Base-by-base conservation (phyloP, 2,329 filamentous ascomycete species). In the Colletotrichum lindemuthianum region DNA sequence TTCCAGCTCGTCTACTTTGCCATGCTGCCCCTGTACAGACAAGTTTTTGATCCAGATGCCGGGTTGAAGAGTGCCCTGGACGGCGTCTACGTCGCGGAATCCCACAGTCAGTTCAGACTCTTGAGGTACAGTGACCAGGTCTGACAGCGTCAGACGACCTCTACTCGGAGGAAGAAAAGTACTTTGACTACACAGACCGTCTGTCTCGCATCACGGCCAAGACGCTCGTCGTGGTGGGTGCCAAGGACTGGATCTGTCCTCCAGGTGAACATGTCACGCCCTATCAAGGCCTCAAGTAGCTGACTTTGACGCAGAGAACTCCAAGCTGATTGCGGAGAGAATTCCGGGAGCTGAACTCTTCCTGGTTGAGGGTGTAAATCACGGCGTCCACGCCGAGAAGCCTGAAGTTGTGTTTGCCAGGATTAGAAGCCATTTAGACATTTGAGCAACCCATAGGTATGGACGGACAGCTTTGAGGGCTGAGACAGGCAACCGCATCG, bases 161-260 rank as follows among this genome's bases (percentile, higher is more conserved):
- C 1, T 79, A 77, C 59, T 73, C 72, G 0, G 69, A 75, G 49
- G 49, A 67, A 10, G 73, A 78, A 58, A 79, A 78, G 65, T 77
- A 76, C 47, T 78, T 79, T 61, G 76, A 79, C 56, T 79, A 79
- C 60, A 70, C 72, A 2, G 65, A 71, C 8, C 59, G 69, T 11
- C 67, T 79, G 8, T 41, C 66, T 8, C 52, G 60, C 8, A 73
- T 79, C 32, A 73, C 68, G 6, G 75, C 76, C 11, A 74, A 72
- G 45, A 77, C 77, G 0, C 65, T 79, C 39, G 72, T 79, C 2
- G 59, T 79, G 9, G 76, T 78, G 4, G 77, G 77, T 3, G 73
- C 73, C 3, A 70, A 74, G 58, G 77, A 79, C 57, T 79, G 78
- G 77, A 79, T 80, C 12, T 80, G 77, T 43, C 76, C 77, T 3